These are phyloP conservation scores for Beauveria caledonica DNA, from an alignment of 2,329 filamentous ascomycete species.

Conservation along the genomic window DNA sequence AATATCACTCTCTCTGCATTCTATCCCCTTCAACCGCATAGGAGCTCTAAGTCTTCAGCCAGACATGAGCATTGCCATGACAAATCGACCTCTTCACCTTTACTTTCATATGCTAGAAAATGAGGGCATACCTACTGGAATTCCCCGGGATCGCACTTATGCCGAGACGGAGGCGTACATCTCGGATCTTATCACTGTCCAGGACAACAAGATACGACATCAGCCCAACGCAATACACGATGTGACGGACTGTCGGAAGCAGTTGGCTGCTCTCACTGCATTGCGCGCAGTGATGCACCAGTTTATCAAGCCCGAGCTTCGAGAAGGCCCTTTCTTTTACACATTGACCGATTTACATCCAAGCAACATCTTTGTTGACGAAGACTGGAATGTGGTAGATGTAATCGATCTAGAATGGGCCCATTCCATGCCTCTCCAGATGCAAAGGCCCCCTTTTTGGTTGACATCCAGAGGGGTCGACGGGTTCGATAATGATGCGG, in stretches of 20 bases:
- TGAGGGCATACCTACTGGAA: slow-evolving; percentile 23
- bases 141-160: slow-evolving; percentile 25
- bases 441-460: neutral
- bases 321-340: slow-evolving; percentile 24
- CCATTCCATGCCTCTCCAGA: neutral
- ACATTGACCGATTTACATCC: slow-evolving; percentile 28
- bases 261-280: slow-evolving; percentile 21
- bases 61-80: slow-evolving; percentile 13
- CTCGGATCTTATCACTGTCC: slow-evolving; percentile 23
- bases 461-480: neutral
- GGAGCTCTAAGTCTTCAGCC: slow-evolving; percentile 14
- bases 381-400: slow-evolving; percentile 22
- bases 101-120: slow-evolving; percentile 26
- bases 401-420: slow-evolving; percentile 18
- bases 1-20: slow-evolving; percentile 19
- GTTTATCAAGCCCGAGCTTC: slow-evolving; percentile 16
- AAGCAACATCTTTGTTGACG: slow-evolving; percentile 28
- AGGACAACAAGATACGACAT: slow-evolving; percentile 25
- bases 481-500: neutral
- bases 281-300: slow-evolving; percentile 21
- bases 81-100: slow-evolving; percentile 27
- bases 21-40: slow-evolving; percentile 13
- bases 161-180: slow-evolving; percentile 20
- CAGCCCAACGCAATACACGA: slow-evolving; percentile 26
- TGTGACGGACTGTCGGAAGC: slow-evolving; percentile 19